Conservation (phyloP, 768 basidiomycete species). For the Lanmaoa rubissima region DNA sequence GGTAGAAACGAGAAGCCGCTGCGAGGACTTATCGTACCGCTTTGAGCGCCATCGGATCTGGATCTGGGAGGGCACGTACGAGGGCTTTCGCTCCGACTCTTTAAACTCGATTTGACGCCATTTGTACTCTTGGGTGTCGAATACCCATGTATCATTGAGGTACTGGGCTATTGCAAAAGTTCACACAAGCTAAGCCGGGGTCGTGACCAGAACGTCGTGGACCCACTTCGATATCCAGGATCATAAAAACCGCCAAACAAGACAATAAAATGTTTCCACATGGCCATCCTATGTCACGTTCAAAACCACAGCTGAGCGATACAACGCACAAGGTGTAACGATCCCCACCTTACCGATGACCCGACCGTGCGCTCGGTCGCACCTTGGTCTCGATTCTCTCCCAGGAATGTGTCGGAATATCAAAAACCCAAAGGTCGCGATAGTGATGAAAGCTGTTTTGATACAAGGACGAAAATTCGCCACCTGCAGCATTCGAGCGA, state of each 20-base stretch:
- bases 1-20: constrained; percentile 87
- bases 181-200: neutral
- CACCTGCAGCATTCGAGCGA: constrained; percentile 42
- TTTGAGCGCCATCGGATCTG: neutral
- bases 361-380: constrained; percentile 76
- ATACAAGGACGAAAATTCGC: constrained; percentile 82
- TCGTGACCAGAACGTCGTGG: no score
- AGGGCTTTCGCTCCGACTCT: constrained; percentile 69
- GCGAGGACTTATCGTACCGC: constrained; percentile 47
- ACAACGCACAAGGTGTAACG: neutral
- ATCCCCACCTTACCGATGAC: constrained; percentile 56
- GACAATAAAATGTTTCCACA: constrained; percentile 86
- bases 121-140: constrained; percentile 82
- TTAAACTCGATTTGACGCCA: constrained; percentile 79
- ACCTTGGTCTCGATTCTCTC: constrained; percentile 86
- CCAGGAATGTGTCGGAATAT: constrained; percentile 76
- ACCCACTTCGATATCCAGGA: constrained; percentile 72
- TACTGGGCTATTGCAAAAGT: constrained; percentile 57
- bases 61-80: constrained; percentile 41
- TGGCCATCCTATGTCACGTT: constrained; percentile 61
- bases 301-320: neutral
- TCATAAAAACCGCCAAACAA: constrained; percentile 92
- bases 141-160: constrained; percentile 81
- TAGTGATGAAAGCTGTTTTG: constrained; percentile 89
- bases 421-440: constrained; percentile 87